Evolutionary conservation across 164 flowering plant genomes (phyloP).

Genomic region (Santalum album): DNA sequence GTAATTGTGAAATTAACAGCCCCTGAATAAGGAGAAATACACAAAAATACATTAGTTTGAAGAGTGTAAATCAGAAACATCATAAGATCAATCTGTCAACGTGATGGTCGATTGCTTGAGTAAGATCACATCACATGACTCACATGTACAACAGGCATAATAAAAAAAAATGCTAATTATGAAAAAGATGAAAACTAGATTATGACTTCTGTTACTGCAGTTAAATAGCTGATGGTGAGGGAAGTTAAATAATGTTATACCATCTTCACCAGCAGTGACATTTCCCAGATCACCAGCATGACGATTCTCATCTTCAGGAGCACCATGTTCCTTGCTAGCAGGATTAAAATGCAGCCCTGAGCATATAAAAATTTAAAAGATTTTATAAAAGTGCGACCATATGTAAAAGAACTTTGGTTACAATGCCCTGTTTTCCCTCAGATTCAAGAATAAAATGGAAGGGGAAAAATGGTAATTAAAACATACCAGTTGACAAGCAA

Average conservation of each 20-base stretch:
- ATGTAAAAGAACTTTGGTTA: too few species aligned
- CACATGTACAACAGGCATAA: too few species aligned
- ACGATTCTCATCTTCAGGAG: constrained; percentile 81
- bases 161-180: neutral
- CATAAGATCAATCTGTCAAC: too few species aligned
- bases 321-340: constrained; percentile 79
- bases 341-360: constrained; percentile 90
- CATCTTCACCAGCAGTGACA: constrained; percentile 71
- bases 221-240: neutral
- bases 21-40: constrained; percentile 47
- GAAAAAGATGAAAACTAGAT: neutral
- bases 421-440: too few species aligned
- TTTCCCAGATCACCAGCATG: constrained; percentile 99
- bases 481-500: constrained; percentile 87
- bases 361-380: too few species aligned
- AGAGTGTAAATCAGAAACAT: too few species aligned
- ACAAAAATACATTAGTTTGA: neutral
- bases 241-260: constrained; percentile 36
- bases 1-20: constrained; percentile 47
- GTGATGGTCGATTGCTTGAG: too few species aligned
- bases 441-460: neutral
- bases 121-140: too few species aligned
- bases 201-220: neutral
- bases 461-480: neutral
- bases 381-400: too few species aligned